Evolutionary conservation across 2,329 filamentous ascomycete species (phyloP).

Genomic region (Aspergillus sp.): DNA sequence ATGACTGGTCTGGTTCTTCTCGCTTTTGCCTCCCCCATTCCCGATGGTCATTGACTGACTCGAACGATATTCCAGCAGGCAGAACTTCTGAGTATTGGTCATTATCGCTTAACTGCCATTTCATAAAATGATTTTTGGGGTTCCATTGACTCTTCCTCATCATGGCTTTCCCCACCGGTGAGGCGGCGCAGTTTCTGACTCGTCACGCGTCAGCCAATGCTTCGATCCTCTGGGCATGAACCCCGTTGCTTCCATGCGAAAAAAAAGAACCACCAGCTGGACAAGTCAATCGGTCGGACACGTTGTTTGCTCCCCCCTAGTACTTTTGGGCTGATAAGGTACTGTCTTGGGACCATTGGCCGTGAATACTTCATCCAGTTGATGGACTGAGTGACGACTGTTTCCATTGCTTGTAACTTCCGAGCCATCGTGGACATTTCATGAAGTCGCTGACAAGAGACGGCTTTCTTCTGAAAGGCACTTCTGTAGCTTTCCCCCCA

Average conservation of each 20-base stretch:
- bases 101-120: neutral
- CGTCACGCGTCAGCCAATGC: conserved; percentile 34
- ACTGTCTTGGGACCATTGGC: neutral
- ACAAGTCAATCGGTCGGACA: conserved; percentile 16
- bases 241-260: conserved; percentile 11
- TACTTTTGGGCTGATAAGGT: neutral
- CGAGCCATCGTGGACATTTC: conserved; percentile 15
- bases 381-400: conserved; percentile 7
- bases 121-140: neutral
- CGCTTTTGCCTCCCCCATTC: conserved; percentile 1
- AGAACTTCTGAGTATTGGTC: neutral
- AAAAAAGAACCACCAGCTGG: conserved; percentile 11
- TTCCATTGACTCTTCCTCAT: neutral
- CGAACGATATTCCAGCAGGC: neutral
- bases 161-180: neutral
- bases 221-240: conserved; percentile 10
- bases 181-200: conserved; percentile 26
- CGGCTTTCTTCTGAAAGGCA: neutral
- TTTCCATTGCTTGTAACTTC: conserved; percentile 11
- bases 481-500: neutral
- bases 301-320: neutral
- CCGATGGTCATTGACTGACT: conserved; percentile 10
- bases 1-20: conserved; percentile 1
- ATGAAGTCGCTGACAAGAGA: conserved; percentile 1
- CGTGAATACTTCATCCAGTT: neutral